These are phyloP conservation scores for Agaricus blazei DNA, from an alignment of 768 basidiomycete genomes.

Conservation along the genomic window DNA sequence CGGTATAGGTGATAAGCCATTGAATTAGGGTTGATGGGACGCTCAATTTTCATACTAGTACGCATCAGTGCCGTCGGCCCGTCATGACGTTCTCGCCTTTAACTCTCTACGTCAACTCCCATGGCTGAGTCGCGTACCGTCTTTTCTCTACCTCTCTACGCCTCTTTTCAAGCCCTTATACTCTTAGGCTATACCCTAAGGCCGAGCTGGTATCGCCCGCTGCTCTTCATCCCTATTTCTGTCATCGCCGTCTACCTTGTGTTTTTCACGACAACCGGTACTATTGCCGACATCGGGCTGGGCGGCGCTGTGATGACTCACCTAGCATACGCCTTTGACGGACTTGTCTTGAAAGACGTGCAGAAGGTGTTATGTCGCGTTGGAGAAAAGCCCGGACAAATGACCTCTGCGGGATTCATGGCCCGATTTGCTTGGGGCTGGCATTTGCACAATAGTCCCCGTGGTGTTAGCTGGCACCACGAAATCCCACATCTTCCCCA, in stretches of 20 bases:
- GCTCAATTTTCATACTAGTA: too few relatives aligned
- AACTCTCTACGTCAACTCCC: not conserved
- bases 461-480: slow-evolving; percentile 31
- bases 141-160: slow-evolving; percentile 4
- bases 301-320: slow-evolving; percentile 19
- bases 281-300: slow-evolving; percentile 18
- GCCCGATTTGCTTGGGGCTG: slow-evolving; percentile 25
- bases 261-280: slow-evolving; percentile 22
- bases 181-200: slow-evolving; percentile 1
- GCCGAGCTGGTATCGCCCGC: slow-evolving; percentile 5
- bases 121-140: slow-evolving; percentile 1
- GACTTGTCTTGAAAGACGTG: slow-evolving; percentile 22
- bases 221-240: slow-evolving; percentile 11
- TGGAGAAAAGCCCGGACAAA: slow-evolving; percentile 16
- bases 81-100: not conserved
- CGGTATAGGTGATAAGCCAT: too few relatives aligned
- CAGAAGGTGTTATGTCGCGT: slow-evolving; percentile 11
- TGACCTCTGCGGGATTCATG: slow-evolving; percentile 11
- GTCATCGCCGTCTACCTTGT: slow-evolving; percentile 20
- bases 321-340: slow-evolving; percentile 22
- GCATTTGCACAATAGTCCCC: slow-evolving; percentile 23
- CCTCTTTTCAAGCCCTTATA: not conserved
- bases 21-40: too few relatives aligned
- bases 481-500: slow-evolving; percentile 18
- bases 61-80: not conserved